Base-by-base conservation (phyloP, 2,329 filamentous ascomycete species). In the Drechslerella coelobrocha region DNA sequence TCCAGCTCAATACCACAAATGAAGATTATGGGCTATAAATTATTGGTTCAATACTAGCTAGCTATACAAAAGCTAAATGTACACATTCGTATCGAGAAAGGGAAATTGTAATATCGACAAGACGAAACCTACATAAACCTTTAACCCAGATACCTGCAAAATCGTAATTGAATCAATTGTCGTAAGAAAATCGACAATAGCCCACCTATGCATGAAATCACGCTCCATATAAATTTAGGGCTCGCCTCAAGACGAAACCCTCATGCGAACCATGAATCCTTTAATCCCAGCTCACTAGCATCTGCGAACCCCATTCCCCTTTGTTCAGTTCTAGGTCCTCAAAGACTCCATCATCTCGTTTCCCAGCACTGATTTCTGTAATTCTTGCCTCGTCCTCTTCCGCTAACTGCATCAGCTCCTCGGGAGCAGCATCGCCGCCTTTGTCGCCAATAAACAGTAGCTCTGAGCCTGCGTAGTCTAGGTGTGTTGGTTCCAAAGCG, bases 381-480 rank as follows among this genome's bases (percentile, higher is more conserved):
- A 91, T 86, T 5, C 90, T 83, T 63, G 87, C 80, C 72, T 88
- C 82, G 74, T 94, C 89, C 77, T 93, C 90, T 10, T 88, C 83
- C 77, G 91, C 89, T 1, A 95, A 79, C 77, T 88, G 85, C 77
- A 92, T 86, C 48, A 96, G 87, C 1, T 86, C 84, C 75, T 88
- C 86, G 14, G 81, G 81, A 4, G 82, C 77, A 72, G 84, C 81
- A 1, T 84, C 84, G 0, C 12, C 29, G 29, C 84, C 82, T 0
- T 83, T 83, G 75, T 91, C 86, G 5, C 92, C 91, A 47, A 96
- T 88, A 62, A 96, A 82, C 8, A 96, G 80, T 59, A 96, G 83
- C 76, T 96, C 90, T 0, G 89, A 85, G 73, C 90, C 89, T 31
- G 83, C 83, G 76, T 90, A 91, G 75, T 93, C 84, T 2, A 96